phyloP scores from a whole-genome alignment of 164 flowering plant species.

The Vitis riparia region DNA sequence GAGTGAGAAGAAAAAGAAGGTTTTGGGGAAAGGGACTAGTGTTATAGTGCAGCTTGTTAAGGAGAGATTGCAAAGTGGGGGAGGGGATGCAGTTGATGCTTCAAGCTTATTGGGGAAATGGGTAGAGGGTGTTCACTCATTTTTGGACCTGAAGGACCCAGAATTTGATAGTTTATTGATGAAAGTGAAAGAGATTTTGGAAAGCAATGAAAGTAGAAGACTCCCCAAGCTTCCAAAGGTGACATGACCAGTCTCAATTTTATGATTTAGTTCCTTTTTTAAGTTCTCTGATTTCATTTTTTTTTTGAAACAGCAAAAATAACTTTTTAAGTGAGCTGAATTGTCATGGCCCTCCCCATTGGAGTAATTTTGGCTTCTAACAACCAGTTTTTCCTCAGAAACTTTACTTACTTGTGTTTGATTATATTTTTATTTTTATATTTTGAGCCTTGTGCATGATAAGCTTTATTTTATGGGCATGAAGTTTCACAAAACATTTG shows the following conservation, averaged over 20 bases:
- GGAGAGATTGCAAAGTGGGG: slow-evolving; percentile 38
- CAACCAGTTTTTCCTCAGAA: no score
- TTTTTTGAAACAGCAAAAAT: no score
- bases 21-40: slow-evolving; percentile 80
- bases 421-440: no score
- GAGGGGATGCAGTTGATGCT: slow-evolving; percentile 16
- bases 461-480: no score
- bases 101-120: slow-evolving; percentile 27
- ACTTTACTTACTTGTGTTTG: no score
- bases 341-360: no score
- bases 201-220: slow-evolving; percentile 81
- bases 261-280: not conserved
- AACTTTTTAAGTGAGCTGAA: no score
- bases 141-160: slow-evolving; percentile 53
- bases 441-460: no score
- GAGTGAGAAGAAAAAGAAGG: slow-evolving; percentile 66
- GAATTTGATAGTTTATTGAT: slow-evolving; percentile 45
- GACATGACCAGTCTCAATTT: not conserved
- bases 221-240: slow-evolving; percentile 94
- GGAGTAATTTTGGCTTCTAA: no score
- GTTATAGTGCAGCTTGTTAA: slow-evolving; percentile 54
- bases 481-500: no score
- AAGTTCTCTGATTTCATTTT: not conserved
- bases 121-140: slow-evolving; percentile 35
- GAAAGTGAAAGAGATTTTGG: slow-evolving; percentile 73